Percentiles rank a stretch among this genome's conserved stretches.
These are phyloP conservation scores for Gossypium longicalyx DNA, from an alignment of 345 rosid genomes.

Conservation along the genomic window DNA sequence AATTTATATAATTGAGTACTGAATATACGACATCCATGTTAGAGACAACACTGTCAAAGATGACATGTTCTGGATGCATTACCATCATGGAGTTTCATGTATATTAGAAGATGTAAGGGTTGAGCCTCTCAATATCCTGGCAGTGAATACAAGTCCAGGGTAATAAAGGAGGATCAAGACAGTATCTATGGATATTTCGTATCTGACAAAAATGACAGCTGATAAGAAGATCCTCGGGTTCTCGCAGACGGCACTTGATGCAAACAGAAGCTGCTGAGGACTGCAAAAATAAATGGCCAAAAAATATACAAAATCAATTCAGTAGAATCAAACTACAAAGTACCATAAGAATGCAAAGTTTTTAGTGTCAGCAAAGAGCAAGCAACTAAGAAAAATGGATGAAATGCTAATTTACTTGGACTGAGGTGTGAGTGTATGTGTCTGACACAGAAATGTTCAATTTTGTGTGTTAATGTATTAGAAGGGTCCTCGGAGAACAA, in stretches of 20 bases:
- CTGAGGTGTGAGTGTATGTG: background rate
- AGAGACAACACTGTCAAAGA: background rate
- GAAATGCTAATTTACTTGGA: background rate
- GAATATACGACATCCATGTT: background rate
- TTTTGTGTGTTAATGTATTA: background rate
- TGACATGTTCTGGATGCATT: background rate
- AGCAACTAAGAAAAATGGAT: background rate
- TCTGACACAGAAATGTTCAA: background rate
- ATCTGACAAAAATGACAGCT: conserved; percentile 61
- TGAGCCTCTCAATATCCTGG: conserved; percentile 61
- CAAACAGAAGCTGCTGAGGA: conserved; percentile 45
- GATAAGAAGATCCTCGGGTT: conserved; percentile 75
- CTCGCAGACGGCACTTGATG: conserved; percentile 46
- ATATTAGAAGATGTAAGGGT: conserved; percentile 20
- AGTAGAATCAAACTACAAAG: background rate
- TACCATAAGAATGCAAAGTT: background rate
- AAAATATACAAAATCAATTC: background rate
- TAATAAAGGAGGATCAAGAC: conserved; percentile 70
- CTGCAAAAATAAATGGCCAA: conserved; percentile 33
- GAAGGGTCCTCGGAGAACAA: background rate
- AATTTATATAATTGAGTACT: background rate
- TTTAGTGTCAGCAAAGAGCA: background rate
- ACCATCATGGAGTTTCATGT: background rate
- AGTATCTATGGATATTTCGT: conserved; percentile 65
- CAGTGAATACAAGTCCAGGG: conserved; percentile 92